Conservation (phyloP, 768 basidiomycete species). For the Tylopilus subfusipes region DNA sequence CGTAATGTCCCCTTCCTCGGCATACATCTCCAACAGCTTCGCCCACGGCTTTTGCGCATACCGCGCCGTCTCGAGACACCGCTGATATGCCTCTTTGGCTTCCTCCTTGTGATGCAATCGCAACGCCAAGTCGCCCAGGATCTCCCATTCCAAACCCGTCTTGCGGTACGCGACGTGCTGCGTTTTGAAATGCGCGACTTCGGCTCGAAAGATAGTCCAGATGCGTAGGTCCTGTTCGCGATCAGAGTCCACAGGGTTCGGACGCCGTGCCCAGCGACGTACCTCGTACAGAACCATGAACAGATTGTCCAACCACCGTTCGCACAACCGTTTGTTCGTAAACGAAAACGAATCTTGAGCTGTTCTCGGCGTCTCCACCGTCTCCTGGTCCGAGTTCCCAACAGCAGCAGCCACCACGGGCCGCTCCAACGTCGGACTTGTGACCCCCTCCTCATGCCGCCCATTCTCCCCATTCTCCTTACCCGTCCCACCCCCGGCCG, state of each 20-base stretch:
- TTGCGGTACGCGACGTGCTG: slow-evolving; percentile 98
- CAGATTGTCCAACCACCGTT: slow-evolving; percentile 95
- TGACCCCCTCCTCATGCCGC: slow-evolving; percentile 10
- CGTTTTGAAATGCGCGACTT: slow-evolving; percentile 97
- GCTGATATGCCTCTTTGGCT: slow-evolving; percentile 95
- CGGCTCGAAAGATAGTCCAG: slow-evolving; percentile 98
- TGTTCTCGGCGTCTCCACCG: slow-evolving; percentile 22
- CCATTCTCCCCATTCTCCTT: slow-evolving; percentile 24
- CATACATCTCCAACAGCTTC: slow-evolving; percentile 92
- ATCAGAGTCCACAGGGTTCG: background rate
- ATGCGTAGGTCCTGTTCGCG: slow-evolving; percentile 73
- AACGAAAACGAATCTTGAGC: slow-evolving; percentile 77
- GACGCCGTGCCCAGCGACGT: slow-evolving; percentile 14
- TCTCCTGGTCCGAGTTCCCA: slow-evolving; percentile 23
- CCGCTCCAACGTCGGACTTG: slow-evolving; percentile 35
- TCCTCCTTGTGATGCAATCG: slow-evolving; percentile 98
- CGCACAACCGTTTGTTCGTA: slow-evolving; percentile 94
- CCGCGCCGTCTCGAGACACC: slow-evolving; percentile 81
- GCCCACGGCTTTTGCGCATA: slow-evolving; percentile 93
- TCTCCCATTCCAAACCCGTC: slow-evolving; percentile 97
- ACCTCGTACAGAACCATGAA: slow-evolving; percentile 99
- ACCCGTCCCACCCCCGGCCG: background rate
- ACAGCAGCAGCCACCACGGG: slow-evolving; percentile 43
- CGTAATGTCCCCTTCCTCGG: slow-evolving; percentile 94
- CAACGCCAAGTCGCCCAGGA: slow-evolving; percentile 88